phyloP scores from a whole-genome alignment of 192 early-diverging fungal genomes.

The Coemansia umbellata region DNA sequence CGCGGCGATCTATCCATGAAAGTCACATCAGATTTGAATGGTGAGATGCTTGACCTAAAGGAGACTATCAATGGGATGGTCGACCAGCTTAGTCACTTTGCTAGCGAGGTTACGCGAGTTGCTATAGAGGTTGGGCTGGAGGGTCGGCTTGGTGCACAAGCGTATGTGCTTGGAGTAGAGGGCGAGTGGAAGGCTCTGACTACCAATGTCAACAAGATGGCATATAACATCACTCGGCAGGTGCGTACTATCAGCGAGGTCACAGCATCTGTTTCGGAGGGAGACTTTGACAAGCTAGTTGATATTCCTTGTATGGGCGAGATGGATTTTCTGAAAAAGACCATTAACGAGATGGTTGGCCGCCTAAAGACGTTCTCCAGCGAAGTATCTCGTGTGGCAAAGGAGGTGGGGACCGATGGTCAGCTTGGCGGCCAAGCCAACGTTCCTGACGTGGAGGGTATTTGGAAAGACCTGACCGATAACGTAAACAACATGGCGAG shows the following conservation, averaged over 20 bases:
- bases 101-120: slow-evolving; percentile 63
- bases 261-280: slow-evolving; percentile 53
- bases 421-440: slow-evolving; percentile 64
- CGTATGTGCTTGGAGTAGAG: slow-evolving; percentile 34
- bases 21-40: slow-evolving; percentile 39
- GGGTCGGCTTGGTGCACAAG: slow-evolving; percentile 70
- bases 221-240: slow-evolving; percentile 59
- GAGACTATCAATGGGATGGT: slow-evolving; percentile 53
- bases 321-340: slow-evolving; percentile 60
- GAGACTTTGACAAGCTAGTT: slow-evolving; percentile 34
- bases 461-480: slow-evolving; percentile 54
- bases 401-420: slow-evolving; percentile 69
- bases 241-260: slow-evolving; percentile 60
- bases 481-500: slow-evolving; percentile 58
- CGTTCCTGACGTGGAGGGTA: slow-evolving; percentile 55
- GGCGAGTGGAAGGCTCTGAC: slow-evolving; percentile 61
- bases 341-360: slow-evolving; percentile 63
- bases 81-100: slow-evolving; percentile 57
- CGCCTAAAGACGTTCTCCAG: slow-evolving; percentile 48
- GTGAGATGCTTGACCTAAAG: slow-evolving; percentile 62
- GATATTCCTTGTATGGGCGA: slow-evolving; percentile 49
- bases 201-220: slow-evolving; percentile 61
- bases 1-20: slow-evolving; percentile 55
- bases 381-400: slow-evolving; percentile 65
- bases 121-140: slow-evolving; percentile 67